phyloP scores from a whole-genome alignment of 225 moss, liverwort and hornwort genomes.

The Antitrichia curtipendula region DNA sequence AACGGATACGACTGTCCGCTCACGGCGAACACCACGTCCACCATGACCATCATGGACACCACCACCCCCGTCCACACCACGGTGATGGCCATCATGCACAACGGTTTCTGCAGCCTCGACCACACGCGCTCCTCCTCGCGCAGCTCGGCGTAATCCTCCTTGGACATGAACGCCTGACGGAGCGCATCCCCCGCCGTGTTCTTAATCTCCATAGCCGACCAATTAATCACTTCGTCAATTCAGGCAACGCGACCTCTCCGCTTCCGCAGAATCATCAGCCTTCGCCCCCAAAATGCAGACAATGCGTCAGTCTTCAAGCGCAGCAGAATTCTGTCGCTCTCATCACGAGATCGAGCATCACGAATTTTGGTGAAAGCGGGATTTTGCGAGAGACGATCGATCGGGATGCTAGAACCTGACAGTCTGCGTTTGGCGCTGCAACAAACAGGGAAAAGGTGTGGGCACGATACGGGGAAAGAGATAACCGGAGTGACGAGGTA shows the following conservation, averaged over 20 bases:
- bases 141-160: slow-evolving; percentile 59
- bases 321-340: background rate
- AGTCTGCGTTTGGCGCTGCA: background rate
- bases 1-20: slow-evolving; percentile 61
- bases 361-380: background rate
- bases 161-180: slow-evolving; percentile 86
- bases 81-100: slow-evolving; percentile 44
- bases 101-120: slow-evolving; percentile 56
- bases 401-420: background rate
- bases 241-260: background rate
- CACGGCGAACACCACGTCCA: slow-evolving; percentile 72
- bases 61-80: slow-evolving; percentile 51
- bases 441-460: background rate
- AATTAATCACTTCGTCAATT: background rate
- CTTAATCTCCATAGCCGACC: slow-evolving; percentile 14
- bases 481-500: background rate
- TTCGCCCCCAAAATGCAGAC: background rate
- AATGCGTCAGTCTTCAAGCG: background rate
- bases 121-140: slow-evolving; percentile 75
- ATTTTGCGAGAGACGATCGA: background rate
- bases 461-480: background rate
- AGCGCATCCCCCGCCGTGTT: slow-evolving; percentile 69
- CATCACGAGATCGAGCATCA: background rate
- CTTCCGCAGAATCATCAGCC: slow-evolving; percentile 4
- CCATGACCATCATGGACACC: slow-evolving; percentile 44